phyloP scores from a whole-genome alignment of 257 asterid species.

The Solanum dulcamara region DNA sequence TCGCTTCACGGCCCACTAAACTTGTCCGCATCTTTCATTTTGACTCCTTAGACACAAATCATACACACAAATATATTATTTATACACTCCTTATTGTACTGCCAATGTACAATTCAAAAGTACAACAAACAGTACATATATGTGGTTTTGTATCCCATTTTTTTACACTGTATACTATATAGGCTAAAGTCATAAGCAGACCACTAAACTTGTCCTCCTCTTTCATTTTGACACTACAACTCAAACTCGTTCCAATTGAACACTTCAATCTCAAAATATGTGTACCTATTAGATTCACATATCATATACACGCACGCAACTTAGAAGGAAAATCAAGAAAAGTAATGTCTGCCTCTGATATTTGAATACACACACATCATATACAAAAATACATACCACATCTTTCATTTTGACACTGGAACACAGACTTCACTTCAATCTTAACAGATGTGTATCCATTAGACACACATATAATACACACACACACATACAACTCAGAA shows the following conservation, averaged over 20 bases:
- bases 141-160: background rate
- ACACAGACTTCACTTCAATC: background rate
- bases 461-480: background rate
- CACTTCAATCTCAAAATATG: background rate
- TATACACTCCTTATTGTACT: no score
- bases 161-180: background rate
- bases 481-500: background rate
- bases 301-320: background rate
- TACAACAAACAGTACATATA: background rate
- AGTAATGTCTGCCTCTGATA: no score
- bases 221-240: background rate
- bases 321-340: no score
- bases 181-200: background rate
- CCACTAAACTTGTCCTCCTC: background rate
- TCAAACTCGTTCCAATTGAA: background rate
- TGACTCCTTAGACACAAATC: no score
- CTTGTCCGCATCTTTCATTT: background rate
- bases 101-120: no score
- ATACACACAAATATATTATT: no score
- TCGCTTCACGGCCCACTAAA: background rate
- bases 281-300: background rate
- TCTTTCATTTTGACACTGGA: background rate
- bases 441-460: background rate
- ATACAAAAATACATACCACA: no score
- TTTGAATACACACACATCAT: no score